These are phyloP conservation scores for Lactarius trivialis DNA, from an alignment of 768 basidiomycete species.

Conservation along the genomic window DNA sequence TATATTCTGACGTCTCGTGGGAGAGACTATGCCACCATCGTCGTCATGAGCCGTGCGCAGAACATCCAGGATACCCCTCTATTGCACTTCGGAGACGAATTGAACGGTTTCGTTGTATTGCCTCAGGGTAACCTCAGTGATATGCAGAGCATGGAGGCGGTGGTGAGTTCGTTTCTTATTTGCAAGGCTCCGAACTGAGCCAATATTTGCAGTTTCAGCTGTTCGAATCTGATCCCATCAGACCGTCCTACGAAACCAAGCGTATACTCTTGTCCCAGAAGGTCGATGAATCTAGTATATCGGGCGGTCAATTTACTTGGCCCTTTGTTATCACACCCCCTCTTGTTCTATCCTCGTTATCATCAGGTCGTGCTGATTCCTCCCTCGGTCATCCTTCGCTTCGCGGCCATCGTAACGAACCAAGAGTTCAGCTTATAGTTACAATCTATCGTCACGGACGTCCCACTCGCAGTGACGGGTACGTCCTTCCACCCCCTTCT, in stretches of 20 bases:
- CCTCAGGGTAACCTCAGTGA: background rate
- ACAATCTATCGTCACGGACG: constrained; percentile 10
- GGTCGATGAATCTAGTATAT: background rate
- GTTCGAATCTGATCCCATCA: background rate
- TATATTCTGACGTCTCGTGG: constrained; percentile 11
- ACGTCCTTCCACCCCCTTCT: background rate
- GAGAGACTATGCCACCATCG: constrained; percentile 11
- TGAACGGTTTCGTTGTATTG: constrained; percentile 4
- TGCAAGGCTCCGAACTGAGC: background rate
- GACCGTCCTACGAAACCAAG: constrained; percentile 2
- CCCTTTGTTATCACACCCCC: constrained; percentile 10
- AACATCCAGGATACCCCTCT: background rate
- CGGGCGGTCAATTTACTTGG: constrained; percentile 2
- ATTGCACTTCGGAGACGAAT: constrained; percentile 15
- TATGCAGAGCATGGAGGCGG: constrained; percentile 14
- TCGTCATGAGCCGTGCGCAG: constrained; percentile 3
- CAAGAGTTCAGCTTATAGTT: constrained; percentile 6
- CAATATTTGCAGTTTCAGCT: constrained; percentile 1
- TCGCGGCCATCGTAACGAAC: background rate
- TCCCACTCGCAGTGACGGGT: constrained; percentile 3
- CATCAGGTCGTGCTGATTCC: background rate
- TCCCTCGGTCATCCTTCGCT: background rate
- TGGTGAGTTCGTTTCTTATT: constrained; percentile 1
- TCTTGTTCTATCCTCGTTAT: background rate
- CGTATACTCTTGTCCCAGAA: background rate